These are phyloP conservation scores for Adiantum capillusveneris DNA, from an alignment of 75 land plant genomes.

Conservation along the genomic window DNA sequence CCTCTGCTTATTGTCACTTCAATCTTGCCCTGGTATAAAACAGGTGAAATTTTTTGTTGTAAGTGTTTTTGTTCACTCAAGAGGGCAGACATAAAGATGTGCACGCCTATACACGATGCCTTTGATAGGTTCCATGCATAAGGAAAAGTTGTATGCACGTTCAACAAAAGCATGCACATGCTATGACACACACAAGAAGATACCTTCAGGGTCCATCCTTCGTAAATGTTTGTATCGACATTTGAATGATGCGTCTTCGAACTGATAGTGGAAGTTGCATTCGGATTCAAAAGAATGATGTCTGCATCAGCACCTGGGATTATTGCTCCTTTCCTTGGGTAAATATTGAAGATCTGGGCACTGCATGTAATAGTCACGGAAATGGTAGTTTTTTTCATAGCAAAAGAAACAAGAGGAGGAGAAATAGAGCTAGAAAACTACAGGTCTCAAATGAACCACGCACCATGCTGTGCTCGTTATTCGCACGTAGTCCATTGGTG, in stretches of 20 bases:
- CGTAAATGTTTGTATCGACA: constrained; percentile 85
- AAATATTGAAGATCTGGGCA: constrained; percentile 92
- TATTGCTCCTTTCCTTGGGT: constrained; percentile 94
- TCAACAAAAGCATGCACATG: not conserved
- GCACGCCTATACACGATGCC: not conserved
- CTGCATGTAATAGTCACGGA: constrained; percentile 26
- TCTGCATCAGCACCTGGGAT: constrained; percentile 92
- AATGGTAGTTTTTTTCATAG: no score
- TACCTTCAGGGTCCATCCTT: constrained; percentile 82
- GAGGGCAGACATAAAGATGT: not conserved
- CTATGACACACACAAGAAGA: not conserved
- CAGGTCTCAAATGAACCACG: no score
- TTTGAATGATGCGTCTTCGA: constrained; percentile 78
- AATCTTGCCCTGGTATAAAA: constrained; percentile 65
- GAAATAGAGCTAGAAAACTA: no score
- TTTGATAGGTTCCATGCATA: not conserved
- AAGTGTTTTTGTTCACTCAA: not conserved
- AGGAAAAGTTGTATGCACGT: not conserved
- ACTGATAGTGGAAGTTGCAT: constrained; percentile 56
- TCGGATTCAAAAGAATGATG: constrained; percentile 81
- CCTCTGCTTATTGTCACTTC: constrained; percentile 88
- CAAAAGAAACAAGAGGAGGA: no score
- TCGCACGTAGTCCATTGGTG: constrained; percentile 76
- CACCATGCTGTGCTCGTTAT: constrained; percentile 96
- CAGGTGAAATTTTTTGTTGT: not conserved